phyloP scores from a whole-genome alignment of 352 stramenopile genomes.

The Phytopythium ostracodes region DNA sequence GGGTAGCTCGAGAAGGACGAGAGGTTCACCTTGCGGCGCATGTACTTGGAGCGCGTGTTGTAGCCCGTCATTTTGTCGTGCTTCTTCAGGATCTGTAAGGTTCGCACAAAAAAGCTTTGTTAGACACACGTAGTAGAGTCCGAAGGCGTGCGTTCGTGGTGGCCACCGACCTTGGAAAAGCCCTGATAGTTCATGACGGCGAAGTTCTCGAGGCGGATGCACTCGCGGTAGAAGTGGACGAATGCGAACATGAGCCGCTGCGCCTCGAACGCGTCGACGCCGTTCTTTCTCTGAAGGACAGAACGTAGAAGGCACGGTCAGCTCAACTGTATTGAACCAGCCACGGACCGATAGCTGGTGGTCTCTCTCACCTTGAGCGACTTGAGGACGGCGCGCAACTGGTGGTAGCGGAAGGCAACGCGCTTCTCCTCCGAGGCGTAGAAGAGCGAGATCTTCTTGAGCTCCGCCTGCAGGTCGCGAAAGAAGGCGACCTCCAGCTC shows the following conservation, averaged over 20 bases:
- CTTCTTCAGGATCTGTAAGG: slow-evolving; percentile 70
- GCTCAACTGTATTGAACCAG: not conserved
- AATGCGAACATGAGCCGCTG: slow-evolving; percentile 79
- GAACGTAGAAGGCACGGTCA: not conserved
- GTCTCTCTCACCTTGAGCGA: slow-evolving; percentile 40
- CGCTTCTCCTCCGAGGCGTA: slow-evolving; percentile 74
- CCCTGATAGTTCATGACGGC: slow-evolving; percentile 84
- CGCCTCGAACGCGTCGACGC: slow-evolving; percentile 36
- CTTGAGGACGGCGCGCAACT: slow-evolving; percentile 66
- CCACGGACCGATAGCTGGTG: not conserved
- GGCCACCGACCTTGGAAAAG: slow-evolving; percentile 65
- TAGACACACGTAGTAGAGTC: not conserved
- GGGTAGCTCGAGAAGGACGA: slow-evolving; percentile 78
- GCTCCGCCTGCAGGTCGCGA: slow-evolving; percentile 59
- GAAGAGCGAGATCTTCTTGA: slow-evolving; percentile 82
- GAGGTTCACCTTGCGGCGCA: slow-evolving; percentile 76
- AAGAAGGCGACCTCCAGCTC: slow-evolving; percentile 79
- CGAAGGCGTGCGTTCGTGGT: not conserved
- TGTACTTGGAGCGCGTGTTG: slow-evolving; percentile 83
- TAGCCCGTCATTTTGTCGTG: slow-evolving; percentile 86
- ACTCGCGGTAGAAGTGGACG: slow-evolving; percentile 82
- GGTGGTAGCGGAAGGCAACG: slow-evolving; percentile 61
- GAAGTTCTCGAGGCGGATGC: slow-evolving; percentile 79
- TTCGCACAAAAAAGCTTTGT: not conserved
- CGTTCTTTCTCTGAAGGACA: slow-evolving; percentile 22